Conservation (phyloP, 2,329 filamentous ascomycete species). For the Fonsecaea multimorphosa region DNA sequence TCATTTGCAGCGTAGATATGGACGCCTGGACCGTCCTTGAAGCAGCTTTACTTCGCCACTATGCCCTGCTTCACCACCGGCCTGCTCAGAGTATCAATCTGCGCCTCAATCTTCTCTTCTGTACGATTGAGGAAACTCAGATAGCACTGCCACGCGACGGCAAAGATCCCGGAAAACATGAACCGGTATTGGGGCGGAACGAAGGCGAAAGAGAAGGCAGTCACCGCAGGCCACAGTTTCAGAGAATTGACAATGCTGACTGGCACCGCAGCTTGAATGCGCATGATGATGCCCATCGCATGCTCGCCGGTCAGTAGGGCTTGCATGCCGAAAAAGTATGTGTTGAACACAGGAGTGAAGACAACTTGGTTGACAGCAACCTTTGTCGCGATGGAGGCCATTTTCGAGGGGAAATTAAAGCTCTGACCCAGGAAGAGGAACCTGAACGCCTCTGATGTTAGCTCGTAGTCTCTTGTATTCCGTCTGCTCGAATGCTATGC, state of each 20-base stretch:
- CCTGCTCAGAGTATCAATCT: slow-evolving; percentile 27
- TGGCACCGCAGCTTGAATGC: slow-evolving; percentile 77
- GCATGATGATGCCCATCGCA: slow-evolving; percentile 68
- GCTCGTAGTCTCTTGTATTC: slow-evolving; percentile 1
- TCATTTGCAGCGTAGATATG: not conserved
- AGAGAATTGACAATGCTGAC: slow-evolving; percentile 76
- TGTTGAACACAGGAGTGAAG: slow-evolving; percentile 84
- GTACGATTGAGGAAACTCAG: slow-evolving; percentile 61
- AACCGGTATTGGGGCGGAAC: slow-evolving; percentile 78
- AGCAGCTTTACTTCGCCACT: slow-evolving; percentile 19
- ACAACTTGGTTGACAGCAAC: slow-evolving; percentile 78
- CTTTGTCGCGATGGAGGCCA: slow-evolving; percentile 74
- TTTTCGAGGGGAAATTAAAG: slow-evolving; percentile 82
- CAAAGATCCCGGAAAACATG: slow-evolving; percentile 78
- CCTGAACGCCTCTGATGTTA: slow-evolving; percentile 53
- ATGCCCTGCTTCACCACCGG: slow-evolving; percentile 25
- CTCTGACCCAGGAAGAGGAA: slow-evolving; percentile 77
- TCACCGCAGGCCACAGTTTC: slow-evolving; percentile 88
- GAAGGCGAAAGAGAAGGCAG: slow-evolving; percentile 85
- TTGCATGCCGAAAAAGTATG: slow-evolving; percentile 82
- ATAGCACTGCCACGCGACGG: slow-evolving; percentile 93
- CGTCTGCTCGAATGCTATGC: not conserved
- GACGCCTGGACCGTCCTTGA: not conserved
- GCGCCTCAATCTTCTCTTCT: slow-evolving; percentile 38
- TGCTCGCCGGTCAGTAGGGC: slow-evolving; percentile 74